phyloP scores from a whole-genome alignment of 2,329 filamentous ascomycete genomes.

The Neurospora crassa region DNA sequence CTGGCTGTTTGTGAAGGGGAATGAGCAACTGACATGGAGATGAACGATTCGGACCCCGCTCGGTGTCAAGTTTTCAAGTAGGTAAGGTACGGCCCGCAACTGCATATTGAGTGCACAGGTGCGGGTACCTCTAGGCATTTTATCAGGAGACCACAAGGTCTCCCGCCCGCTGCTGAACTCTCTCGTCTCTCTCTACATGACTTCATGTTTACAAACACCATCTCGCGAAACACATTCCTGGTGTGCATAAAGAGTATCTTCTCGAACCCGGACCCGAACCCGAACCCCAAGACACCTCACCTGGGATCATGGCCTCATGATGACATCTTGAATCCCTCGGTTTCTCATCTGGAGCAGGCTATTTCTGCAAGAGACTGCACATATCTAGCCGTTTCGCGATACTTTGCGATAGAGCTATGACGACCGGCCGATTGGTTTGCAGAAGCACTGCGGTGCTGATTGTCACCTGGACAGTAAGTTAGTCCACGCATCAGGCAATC shows the following conservation, averaged over 20 bases:
- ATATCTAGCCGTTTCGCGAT: not conserved
- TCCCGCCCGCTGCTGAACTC: not conserved
- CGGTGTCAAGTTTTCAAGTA: not conserved
- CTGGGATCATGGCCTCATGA: not conserved
- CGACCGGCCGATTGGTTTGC: not conserved
- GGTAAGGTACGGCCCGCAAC: not conserved
- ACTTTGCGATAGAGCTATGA: not conserved
- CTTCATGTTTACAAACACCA: not conserved
- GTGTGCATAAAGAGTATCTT: not conserved
- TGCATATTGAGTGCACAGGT: not conserved
- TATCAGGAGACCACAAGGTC: not conserved
- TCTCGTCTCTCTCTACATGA: not conserved
- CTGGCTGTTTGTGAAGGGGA: not conserved
- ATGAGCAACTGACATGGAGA: not conserved
- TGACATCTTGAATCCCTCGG: not conserved
- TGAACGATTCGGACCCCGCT: not conserved
- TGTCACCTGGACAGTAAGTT: not conserved
- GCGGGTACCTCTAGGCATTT: not conserved
- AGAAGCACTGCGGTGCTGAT: not conserved
- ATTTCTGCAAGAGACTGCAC: not conserved
- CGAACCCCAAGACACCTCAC: not conserved
- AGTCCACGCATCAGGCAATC: not conserved
- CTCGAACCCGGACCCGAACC: not conserved
- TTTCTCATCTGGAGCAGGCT: not conserved
- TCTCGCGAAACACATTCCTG: not conserved